Evolutionary conservation across 208 protist genomes (phyloP).

Genomic region (Acanthamoeba culbertsoni): DNA sequence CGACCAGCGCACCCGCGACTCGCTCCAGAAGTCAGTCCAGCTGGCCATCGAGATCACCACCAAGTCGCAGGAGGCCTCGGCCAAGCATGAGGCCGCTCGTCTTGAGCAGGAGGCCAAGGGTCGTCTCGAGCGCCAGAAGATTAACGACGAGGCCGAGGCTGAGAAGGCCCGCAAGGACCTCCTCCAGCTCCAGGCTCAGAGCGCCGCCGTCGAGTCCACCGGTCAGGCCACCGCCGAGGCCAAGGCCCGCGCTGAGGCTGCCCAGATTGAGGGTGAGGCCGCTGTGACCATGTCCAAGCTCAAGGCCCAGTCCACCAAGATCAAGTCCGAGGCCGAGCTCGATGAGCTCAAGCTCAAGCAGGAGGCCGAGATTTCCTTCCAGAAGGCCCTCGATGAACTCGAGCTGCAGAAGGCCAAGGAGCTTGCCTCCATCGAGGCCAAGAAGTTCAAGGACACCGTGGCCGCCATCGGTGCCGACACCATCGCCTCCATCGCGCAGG

Average conservation of each 20-base stretch:
- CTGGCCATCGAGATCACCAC: constrained; percentile 97
- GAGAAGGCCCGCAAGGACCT: constrained; percentile 89
- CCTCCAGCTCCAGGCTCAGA: constrained; percentile 88
- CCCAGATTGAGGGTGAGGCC: constrained; percentile 89
- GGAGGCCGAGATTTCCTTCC: constrained; percentile 87
- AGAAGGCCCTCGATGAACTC: constrained; percentile 83
- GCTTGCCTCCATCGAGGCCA: constrained; percentile 88
- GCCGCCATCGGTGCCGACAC: constrained; percentile 88
- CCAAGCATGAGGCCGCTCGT: constrained; percentile 89
- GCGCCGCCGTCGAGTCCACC: constrained; percentile 86
- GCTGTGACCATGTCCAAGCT: constrained; percentile 85
- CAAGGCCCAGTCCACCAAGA: constrained; percentile 85
- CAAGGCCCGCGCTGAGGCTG: constrained; percentile 87
- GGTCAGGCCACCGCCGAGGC: constrained; percentile 92
- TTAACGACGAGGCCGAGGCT: constrained; percentile 90
- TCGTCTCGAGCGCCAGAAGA: constrained; percentile 90
- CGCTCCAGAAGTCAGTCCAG: constrained; percentile 96
- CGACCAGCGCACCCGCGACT: constrained; percentile 92
- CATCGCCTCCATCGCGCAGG: constrained; percentile 86
- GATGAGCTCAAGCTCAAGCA: constrained; percentile 82
- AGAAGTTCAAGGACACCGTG: constrained; percentile 90
- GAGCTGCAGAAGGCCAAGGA: constrained; percentile 81
- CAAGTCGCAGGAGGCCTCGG: constrained; percentile 93
- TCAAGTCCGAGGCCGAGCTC: constrained; percentile 85
- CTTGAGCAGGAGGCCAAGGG: constrained; percentile 91